phyloP scores from a whole-genome alignment of 1,139 yeast genomes.

The Hyphopichia buzzinii region DNA sequence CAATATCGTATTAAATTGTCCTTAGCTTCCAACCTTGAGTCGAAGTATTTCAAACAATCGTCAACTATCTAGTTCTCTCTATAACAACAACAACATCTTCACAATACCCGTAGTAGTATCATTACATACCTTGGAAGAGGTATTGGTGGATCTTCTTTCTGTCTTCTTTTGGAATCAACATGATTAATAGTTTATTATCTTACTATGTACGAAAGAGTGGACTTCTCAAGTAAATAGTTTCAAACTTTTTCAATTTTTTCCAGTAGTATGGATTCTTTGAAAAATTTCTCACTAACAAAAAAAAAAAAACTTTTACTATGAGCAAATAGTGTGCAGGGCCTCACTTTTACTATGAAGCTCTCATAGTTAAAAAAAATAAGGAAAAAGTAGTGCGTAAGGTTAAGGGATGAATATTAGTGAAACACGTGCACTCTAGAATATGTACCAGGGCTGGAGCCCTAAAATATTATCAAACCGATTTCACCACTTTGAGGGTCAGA shows the following conservation, averaged over 20 bases:
- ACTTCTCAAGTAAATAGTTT: background rate
- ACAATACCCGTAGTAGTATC: too few species aligned
- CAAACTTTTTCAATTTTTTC: background rate
- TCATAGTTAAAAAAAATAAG: background rate
- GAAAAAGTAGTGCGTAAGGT: background rate
- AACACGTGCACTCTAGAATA: background rate
- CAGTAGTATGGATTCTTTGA: background rate
- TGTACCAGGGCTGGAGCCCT: background rate
- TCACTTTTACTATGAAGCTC: background rate
- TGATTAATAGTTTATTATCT: slow-evolving; percentile 36
- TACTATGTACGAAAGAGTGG: slow-evolving; percentile 1
- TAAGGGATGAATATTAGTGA: background rate
- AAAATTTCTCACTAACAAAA: background rate
- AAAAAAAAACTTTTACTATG: background rate
- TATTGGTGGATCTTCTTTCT: slow-evolving; percentile 99
- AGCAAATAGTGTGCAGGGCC: too few species aligned
- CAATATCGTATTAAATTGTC: too few species aligned
- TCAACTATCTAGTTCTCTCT: too few species aligned
- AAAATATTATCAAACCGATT: too few species aligned
- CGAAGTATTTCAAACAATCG: too few species aligned
- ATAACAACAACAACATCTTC: too few species aligned
- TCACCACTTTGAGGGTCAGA: too few species aligned
- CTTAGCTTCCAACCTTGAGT: too few species aligned
- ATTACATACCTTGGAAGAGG: slow-evolving; percentile 93
- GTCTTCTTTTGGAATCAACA: slow-evolving; percentile 99